Evolutionary conservation across 2,329 filamentous ascomycete species (phyloP).

Genomic region (Phialocephala subalpina): DNA sequence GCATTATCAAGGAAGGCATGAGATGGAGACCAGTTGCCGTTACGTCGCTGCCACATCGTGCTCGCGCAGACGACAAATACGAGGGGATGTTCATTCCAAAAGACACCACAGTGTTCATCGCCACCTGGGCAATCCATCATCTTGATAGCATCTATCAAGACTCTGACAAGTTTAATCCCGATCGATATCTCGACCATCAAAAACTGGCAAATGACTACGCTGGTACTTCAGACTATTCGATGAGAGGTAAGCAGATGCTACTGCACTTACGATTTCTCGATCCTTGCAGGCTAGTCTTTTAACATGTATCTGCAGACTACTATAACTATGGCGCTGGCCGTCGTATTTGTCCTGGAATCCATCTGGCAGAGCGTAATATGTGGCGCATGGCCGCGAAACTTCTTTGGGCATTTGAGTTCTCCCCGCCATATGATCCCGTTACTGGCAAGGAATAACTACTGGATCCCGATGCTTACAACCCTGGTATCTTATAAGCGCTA

Average conservation of each 20-base stretch:
- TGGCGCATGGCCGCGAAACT: constrained; percentile 6
- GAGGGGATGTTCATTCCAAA: constrained; percentile 53
- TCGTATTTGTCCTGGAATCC: constrained; percentile 63
- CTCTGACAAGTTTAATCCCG: constrained; percentile 66
- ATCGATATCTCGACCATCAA: constrained; percentile 50
- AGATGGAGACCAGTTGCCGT: too few species aligned
- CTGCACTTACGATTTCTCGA: too few species aligned
- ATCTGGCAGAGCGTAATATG: constrained; percentile 39
- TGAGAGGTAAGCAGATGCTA: too few species aligned
- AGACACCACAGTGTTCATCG: constrained; percentile 50
- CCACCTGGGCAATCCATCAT: constrained; percentile 62
- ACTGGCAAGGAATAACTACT: too few species aligned
- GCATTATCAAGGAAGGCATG: too few species aligned
- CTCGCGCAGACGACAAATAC: constrained; percentile 47
- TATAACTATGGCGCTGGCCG: constrained; percentile 46
- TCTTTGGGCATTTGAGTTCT: constrained; percentile 19
- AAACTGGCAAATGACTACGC: constrained; percentile 8
- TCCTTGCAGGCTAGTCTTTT: too few species aligned
- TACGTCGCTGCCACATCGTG: too few species aligned
- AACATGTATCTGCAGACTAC: too few species aligned
- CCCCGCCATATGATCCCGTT: too few species aligned
- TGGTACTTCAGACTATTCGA: not conserved
- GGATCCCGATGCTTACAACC: too few species aligned
- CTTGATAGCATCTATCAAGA: constrained; percentile 66
- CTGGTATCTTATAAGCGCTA: too few species aligned